Conservation (phyloP, 345 rosid species). For the Fremontodendron californicum region DNA sequence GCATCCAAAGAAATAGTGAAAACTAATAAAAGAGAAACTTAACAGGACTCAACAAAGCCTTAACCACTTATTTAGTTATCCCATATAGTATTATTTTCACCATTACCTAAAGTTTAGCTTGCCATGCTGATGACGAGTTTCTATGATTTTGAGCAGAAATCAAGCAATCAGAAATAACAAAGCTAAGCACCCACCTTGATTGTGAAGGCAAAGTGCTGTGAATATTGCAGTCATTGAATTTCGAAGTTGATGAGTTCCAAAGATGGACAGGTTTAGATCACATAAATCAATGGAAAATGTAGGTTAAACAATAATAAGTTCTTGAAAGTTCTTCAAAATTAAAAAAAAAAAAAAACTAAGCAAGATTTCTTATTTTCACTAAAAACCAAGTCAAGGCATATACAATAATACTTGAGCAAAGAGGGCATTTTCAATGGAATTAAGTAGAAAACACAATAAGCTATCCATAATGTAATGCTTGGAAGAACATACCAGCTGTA, state of each 20-base stretch:
- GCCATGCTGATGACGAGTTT: not conserved
- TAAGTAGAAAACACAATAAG: not conserved
- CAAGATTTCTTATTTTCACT: not conserved
- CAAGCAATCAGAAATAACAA: not conserved
- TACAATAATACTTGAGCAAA: not conserved
- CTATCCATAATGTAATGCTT: not conserved
- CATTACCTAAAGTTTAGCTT: not conserved
- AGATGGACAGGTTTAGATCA: slow-evolving; percentile 59
- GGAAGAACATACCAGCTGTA: slow-evolving; percentile 41
- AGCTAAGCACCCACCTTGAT: slow-evolving; percentile 46
- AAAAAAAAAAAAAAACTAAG: not conserved
- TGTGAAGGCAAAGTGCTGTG: slow-evolving; percentile 59
- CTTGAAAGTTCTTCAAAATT: not conserved
- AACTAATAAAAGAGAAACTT: not conserved
- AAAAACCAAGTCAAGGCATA: not conserved
- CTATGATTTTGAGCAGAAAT: not conserved
- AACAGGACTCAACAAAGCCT: slow-evolving; percentile 6
- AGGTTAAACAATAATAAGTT: not conserved
- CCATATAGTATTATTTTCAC: not conserved
- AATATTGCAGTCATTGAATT: slow-evolving; percentile 78
- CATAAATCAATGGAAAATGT: slow-evolving; percentile 53
- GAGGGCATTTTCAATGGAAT: not conserved
- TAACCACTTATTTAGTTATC: not conserved
- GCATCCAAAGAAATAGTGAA: not conserved
- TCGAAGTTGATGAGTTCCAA: slow-evolving; percentile 83